Evolutionary conservation across 345 rosid species (phyloP).

Genomic region (Gossypium stocksii): DNA sequence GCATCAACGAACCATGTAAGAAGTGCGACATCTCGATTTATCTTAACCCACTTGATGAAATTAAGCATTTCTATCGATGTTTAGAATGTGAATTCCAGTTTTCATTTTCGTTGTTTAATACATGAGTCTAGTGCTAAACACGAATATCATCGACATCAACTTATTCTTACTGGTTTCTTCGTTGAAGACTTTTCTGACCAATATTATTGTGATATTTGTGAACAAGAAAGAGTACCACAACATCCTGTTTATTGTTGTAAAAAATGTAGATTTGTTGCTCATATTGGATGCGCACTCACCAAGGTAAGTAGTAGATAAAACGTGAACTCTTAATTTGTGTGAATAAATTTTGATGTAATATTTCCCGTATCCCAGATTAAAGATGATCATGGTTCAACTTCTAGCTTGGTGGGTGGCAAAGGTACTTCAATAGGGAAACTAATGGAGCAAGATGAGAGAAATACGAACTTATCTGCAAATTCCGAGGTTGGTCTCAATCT

Average conservation of each 20-base stretch:
- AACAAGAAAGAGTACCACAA: not conserved
- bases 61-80: not conserved
- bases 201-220: not conserved
- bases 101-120: not conserved
- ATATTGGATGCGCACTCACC: not conserved
- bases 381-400: not conserved
- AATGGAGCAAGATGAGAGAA: not conserved
- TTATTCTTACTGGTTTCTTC: not conserved
- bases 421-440: not conserved
- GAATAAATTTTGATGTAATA: not conserved
- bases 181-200: not conserved
- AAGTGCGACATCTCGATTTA: not conserved
- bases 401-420: not conserved
- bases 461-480: not conserved
- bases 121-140: not conserved
- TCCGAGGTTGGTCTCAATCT: not conserved
- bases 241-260: not conserved
- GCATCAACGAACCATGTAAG: not conserved
- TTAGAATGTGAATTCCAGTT: not conserved
- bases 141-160: not conserved
- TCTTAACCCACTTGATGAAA: not conserved
- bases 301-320: not conserved
- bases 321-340: not conserved
- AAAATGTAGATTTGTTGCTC: not conserved
- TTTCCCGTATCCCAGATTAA: not conserved